Conservation (phyloP, 1,284 basidiomycete species). For the Ganoderma lingzhi region DNA sequence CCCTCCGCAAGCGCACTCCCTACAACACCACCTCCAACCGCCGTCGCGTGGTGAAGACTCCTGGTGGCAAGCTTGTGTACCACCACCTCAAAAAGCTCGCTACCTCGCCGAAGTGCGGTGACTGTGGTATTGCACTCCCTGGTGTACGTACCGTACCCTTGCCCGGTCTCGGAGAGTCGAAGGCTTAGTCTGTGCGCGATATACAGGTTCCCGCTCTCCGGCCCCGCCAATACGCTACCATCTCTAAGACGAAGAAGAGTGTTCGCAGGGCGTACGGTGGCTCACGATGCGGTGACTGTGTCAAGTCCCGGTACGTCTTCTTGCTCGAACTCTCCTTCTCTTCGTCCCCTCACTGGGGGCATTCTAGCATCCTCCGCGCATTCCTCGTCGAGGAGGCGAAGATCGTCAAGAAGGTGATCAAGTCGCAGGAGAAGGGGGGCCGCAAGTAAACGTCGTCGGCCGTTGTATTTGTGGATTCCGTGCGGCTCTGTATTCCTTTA, state of each 20-base stretch:
- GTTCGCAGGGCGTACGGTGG: constrained; percentile 95
- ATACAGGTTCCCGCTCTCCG: constrained; percentile 90
- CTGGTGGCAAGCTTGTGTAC: constrained; percentile 92
- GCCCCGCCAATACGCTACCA: constrained; percentile 90
- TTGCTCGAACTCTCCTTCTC: background rate
- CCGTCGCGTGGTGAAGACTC: constrained; percentile 96
- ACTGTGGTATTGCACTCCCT: constrained; percentile 91
- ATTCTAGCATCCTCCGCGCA: constrained; percentile 89
- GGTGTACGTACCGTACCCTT: constrained; percentile 72
- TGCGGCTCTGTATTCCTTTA: constrained; percentile 32
- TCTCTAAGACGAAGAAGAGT: constrained; percentile 96
- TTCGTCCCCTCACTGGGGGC: background rate
- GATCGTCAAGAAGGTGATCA: constrained; percentile 99
- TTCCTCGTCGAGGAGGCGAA: constrained; percentile 99
- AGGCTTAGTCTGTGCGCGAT: background rate
- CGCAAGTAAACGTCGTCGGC: constrained; percentile 41
- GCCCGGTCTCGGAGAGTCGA: too few species aligned
- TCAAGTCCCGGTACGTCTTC: constrained; percentile 82
- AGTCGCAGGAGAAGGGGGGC: constrained; percentile 73
- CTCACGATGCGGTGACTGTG: constrained; percentile 92
- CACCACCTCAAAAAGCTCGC: constrained; percentile 91
- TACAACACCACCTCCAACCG: constrained; percentile 99
- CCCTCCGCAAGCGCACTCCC: constrained; percentile 97
- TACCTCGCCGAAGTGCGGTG: constrained; percentile 95
- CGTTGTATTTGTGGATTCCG: constrained; percentile 16